Evolutionary conservation across 2,329 filamentous ascomycete genomes (phyloP).

Genomic region (Paecilomyces sp.): DNA sequence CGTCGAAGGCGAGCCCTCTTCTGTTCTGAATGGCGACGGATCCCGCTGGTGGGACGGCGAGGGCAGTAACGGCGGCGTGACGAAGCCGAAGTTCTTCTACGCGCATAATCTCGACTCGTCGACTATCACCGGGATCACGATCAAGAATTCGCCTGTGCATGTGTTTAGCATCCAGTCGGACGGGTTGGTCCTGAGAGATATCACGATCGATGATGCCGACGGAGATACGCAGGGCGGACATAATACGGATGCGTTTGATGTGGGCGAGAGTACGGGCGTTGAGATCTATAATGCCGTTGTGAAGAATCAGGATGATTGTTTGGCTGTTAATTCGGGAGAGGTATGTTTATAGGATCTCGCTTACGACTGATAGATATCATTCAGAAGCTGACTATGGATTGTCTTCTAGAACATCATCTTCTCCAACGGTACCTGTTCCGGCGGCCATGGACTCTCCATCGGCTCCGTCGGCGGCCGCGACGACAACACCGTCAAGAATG

Average conservation of each 20-base stretch:
- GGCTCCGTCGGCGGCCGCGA: conserved; percentile 38
- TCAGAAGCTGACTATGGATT: not conserved
- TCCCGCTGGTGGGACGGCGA: conserved; percentile 55
- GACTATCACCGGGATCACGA: conserved; percentile 21
- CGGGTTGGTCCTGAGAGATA: conserved; percentile 42
- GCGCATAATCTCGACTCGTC: conserved; percentile 28
- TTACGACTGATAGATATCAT: not conserved
- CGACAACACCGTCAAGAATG: conserved; percentile 47
- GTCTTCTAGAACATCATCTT: conserved; percentile 37
- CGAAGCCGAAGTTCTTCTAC: conserved; percentile 59
- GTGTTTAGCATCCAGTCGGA: conserved; percentile 38
- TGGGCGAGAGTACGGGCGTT: conserved; percentile 44
- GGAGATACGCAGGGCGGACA: conserved; percentile 42
- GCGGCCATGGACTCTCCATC: conserved; percentile 26
- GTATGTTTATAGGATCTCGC: conserved; percentile 6
- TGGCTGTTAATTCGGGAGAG: conserved; percentile 49
- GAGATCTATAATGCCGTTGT: conserved; percentile 48
- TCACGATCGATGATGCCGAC: conserved; percentile 53
- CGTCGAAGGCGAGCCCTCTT: conserved; percentile 46
- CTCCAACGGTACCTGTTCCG: conserved; percentile 36
- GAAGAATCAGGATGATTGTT: conserved; percentile 57
- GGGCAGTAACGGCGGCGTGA: conserved; percentile 54
- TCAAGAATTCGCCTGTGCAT: conserved; percentile 29
- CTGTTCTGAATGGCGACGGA: conserved; percentile 51
- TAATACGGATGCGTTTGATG: conserved; percentile 56